Conservation (phyloP, 805 yeast genomes). For the Ogataea pilisensis region DNA sequence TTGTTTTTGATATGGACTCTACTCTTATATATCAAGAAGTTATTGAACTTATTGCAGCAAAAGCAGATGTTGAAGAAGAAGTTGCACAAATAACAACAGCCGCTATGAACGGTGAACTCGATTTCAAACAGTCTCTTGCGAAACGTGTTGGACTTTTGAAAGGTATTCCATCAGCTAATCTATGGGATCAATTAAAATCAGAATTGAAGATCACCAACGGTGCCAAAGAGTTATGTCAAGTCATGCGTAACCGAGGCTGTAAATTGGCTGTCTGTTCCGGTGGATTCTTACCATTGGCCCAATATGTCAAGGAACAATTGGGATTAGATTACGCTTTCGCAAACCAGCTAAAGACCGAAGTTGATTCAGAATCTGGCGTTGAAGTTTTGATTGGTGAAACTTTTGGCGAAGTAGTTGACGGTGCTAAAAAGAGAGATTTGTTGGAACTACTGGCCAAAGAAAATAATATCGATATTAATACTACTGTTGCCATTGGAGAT, state of each 20-base stretch:
- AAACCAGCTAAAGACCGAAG: slow-evolving; percentile 52
- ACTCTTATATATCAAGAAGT: slow-evolving; percentile 95
- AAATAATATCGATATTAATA: slow-evolving; percentile 45
- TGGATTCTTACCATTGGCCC: slow-evolving; percentile 89
- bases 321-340: slow-evolving; percentile 88
- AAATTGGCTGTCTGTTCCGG: slow-evolving; percentile 88
- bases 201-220: slow-evolving; percentile 82
- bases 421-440: slow-evolving; percentile 73
- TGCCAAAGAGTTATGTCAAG: slow-evolving; percentile 64
- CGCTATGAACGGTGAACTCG: slow-evolving; percentile 97
- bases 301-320: slow-evolving; percentile 60
- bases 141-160: slow-evolving; percentile 74
- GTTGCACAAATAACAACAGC: slow-evolving; percentile 86
- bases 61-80: slow-evolving; percentile 83
- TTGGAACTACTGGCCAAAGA: slow-evolving; percentile 55
- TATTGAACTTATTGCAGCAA: slow-evolving; percentile 90
- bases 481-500: slow-evolving; percentile 86
- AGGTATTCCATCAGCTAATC: slow-evolving; percentile 67
- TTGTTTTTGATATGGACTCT: slow-evolving; percentile 97
- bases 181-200: slow-evolving; percentile 75
- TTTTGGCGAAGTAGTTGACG: slow-evolving; percentile 80
- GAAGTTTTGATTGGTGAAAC: slow-evolving; percentile 68
- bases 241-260: slow-evolving; percentile 57
- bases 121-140: slow-evolving; percentile 75
- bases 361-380: slow-evolving; percentile 34